Evolutionary conservation across 106 monocot genomes (phyloP), one percentile per base, ranked within the genome.

Genomic region (Dioscorea zingiberensis): DNA sequence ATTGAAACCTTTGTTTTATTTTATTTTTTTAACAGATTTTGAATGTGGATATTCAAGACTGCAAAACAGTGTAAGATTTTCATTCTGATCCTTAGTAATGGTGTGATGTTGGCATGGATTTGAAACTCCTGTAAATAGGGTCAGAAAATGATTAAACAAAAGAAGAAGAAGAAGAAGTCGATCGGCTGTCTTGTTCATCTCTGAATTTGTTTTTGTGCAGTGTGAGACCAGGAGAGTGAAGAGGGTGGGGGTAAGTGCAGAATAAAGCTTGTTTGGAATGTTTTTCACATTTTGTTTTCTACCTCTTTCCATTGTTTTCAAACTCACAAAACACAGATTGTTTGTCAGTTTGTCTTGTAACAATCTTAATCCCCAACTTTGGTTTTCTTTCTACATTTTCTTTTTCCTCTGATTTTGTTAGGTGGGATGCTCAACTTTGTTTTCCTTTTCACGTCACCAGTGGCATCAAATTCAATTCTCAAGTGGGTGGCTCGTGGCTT

Each of bases 181-280:
- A n/a, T n/a, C n/a, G n/a, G n/a, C n/a, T 38, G 9, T 18, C 51
- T 51, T 51, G 51, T 51, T 51, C 51, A 18, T 18, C 51, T 19
- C 19, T 16, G 51, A 51, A 51, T 13, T 12, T 69, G 17, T 56
- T 12, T 73, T 56, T 27, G 51, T 51, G 51, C 51, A 51, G 51
- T 18, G 51, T 38, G 51, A n/a, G n/a, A 51, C 15, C 51, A 51
- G 15, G 51, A 18, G 51, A 18, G 51, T 19, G 14, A 27, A 13
- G 22, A 14, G 54, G 13, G 45, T 27, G 47, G 59, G n/a, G 48
- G 27, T 54, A 8, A 25, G 48, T 58, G 55, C 57, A 69, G 57
- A 80, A 74, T 65, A 74, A 74, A 74, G 69, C 65, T 74, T 74
- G 32, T 60, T 65, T n/a, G 15, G 14, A 10, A 48, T 25, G 19